phyloP scores from a whole-genome alignment of 768 basidiomycete species.

The Ramaria sp. region DNA sequence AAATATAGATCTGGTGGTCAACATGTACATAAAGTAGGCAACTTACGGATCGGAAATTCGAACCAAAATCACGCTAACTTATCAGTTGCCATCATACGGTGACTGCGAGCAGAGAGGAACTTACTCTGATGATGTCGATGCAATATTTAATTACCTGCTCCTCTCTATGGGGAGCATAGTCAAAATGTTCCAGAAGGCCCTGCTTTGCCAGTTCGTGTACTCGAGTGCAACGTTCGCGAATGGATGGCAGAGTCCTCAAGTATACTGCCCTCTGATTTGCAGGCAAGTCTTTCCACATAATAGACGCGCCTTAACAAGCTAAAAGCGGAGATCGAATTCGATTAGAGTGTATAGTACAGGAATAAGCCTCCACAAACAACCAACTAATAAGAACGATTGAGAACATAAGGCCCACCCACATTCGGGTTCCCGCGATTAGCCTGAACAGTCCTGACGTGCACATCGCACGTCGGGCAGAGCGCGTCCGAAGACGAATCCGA shows the following conservation, averaged over 20 bases:
- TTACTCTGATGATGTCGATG: constrained; percentile 66
- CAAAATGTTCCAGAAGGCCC: constrained; percentile 76
- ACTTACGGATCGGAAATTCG: constrained; percentile 51
- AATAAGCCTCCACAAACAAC: not conserved
- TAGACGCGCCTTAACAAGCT: not conserved
- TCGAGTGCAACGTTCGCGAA: constrained; percentile 71
- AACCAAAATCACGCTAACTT: constrained; percentile 68
- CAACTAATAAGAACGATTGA: not conserved
- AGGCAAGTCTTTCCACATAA: not conserved
- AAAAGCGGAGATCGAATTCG: not conserved
- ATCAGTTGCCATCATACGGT: not conserved
- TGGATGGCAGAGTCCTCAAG: constrained; percentile 79
- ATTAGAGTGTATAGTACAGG: not conserved
- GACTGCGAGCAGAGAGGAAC: constrained; percentile 11
- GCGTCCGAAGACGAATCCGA: not conserved
- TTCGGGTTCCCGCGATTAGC: constrained; percentile 3
- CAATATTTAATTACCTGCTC: constrained; percentile 62
- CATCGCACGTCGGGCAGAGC: constrained; percentile 6
- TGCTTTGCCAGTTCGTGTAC: constrained; percentile 71
- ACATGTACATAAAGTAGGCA: not conserved
- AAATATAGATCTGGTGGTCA: not conserved
- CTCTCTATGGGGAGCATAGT: constrained; percentile 73
- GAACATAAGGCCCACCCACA: not conserved
- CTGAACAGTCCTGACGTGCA: not conserved
- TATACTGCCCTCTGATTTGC: constrained; percentile 31